Evolutionary conservation across 2,329 filamentous ascomycete genomes (phyloP), one percentile per base, ranked within the genome.

Genomic region (Ophiostoma montium): DNA sequence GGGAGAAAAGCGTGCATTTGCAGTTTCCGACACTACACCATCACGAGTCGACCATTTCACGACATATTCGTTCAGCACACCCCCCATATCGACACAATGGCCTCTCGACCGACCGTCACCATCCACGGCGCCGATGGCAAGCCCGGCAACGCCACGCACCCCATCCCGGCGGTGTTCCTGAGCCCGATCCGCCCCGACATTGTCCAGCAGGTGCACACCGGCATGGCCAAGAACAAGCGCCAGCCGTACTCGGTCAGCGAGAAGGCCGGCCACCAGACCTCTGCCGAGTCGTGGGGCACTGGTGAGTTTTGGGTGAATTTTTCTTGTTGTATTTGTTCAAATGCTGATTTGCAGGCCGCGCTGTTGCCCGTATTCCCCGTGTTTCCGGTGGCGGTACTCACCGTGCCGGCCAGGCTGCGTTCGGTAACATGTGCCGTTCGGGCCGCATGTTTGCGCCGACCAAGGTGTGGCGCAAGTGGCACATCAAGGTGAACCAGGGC

Each of bases 391-490:
- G 92, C 78, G 92, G 92, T 87, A 98, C 92, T 70, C 92, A 98
- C 84, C 90, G 92, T 80, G 92, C 92, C 68, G 92, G 92, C 78
- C 92, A 98, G 80, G 92, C 92, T 72, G 92, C 92, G 63, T 98
- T 96, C 74, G 92, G 92, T 87, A 98, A 98, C 86, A 88, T 90
- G 88, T 98, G 92, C 78, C 89, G 92, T 71, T 95, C 90, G 69
- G 92, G 94, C 78, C 92, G 92, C 76, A 98, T 98, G 92, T 98
- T 98, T 76, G 92, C 92, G 62, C 92, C 92, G 61, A 98, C 92
- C 75, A 98, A 98, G 84, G 85, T 95, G 76, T 98, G 92, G 94
- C 82, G 92, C 71, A 95, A 95, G 80, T 98, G 92, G 94, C 92
- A 98, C 80, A 80, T 95, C 79, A 96, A 96, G 88, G 81, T 98